Evolutionary conservation across 345 rosid genomes (phyloP).

Genomic region (Camelina laxa): DNA sequence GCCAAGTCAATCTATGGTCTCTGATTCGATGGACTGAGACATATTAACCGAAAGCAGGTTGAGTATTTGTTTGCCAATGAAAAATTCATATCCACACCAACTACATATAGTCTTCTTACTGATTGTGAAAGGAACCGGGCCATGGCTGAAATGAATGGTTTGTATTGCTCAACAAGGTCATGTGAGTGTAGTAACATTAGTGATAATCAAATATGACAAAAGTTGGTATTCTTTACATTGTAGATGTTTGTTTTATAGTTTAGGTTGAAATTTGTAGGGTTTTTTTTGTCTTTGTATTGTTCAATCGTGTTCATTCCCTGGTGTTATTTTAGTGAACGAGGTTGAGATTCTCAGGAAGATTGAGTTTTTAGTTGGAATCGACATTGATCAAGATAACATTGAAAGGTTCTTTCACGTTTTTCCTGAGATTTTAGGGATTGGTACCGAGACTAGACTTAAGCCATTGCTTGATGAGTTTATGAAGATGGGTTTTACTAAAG

Average conservation of each 20-base stretch:
- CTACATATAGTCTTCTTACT: no score
- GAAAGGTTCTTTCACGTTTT: slow-evolving; percentile 56
- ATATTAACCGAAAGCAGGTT: neutral
- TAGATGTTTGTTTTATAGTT: no score
- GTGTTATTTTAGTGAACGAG: slow-evolving; percentile 52
- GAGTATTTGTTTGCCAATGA: neutral
- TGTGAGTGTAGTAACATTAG: no score
- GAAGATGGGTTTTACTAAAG: slow-evolving; percentile 60
- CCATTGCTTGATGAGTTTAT: slow-evolving; percentile 68
- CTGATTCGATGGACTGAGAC: neutral
- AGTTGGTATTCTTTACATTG: no score
- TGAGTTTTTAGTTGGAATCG: slow-evolving; percentile 57
- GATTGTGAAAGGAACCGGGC: no score
- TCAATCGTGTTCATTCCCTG: no score
- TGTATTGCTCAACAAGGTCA: no score
- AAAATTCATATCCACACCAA: neutral
- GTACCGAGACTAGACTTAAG: slow-evolving; percentile 56
- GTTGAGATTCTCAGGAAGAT: slow-evolving; percentile 52
- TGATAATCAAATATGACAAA: no score
- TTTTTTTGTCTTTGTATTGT: no score
- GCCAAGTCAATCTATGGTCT: slow-evolving; percentile 22
- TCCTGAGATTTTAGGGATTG: slow-evolving; percentile 61
- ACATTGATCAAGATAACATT: slow-evolving; percentile 46
- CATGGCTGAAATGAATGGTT: no score
- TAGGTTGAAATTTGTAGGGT: no score